phyloP scores from a whole-genome alignment of 2,329 filamentous ascomycete genomes.

The Aspergillus awamori region DNA sequence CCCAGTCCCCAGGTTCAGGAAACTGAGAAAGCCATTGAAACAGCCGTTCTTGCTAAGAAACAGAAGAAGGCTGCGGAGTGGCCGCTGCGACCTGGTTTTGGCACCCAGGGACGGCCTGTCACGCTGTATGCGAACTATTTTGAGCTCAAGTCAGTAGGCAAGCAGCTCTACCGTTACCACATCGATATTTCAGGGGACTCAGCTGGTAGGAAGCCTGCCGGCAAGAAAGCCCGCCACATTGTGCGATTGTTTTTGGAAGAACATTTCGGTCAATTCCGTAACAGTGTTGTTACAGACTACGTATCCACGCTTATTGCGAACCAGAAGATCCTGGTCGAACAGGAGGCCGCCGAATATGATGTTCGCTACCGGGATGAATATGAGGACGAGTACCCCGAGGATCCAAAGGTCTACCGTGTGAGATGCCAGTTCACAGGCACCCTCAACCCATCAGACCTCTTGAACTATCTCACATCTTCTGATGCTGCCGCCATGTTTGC shows the following conservation, averaged over 20 bases:
- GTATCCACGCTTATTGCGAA: constrained; percentile 42
- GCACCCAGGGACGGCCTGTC: constrained; percentile 35
- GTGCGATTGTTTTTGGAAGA: constrained; percentile 51
- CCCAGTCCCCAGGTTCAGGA: constrained; percentile 30
- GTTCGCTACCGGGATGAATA: constrained; percentile 41
- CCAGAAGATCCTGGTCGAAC: constrained; percentile 24
- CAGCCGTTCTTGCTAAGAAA: constrained; percentile 25
- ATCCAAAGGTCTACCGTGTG: constrained; percentile 40
- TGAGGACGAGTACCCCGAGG: constrained; percentile 38
- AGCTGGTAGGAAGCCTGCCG: constrained; percentile 32
- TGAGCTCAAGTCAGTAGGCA: constrained; percentile 39
- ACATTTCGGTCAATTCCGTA: constrained; percentile 32
- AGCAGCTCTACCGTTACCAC: constrained; percentile 47
- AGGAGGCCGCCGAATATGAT: constrained; percentile 24
- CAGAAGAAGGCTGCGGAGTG: constrained; percentile 24
- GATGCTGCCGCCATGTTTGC: constrained; percentile 41
- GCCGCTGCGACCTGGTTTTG: constrained; percentile 43
- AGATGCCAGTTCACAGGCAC: constrained; percentile 37
- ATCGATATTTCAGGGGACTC: constrained; percentile 36
- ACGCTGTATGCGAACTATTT: constrained; percentile 46
- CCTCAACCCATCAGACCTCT: constrained; percentile 45
- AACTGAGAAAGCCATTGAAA: constrained; percentile 31
- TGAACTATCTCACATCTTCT: constrained; percentile 48
- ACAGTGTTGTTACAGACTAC: constrained; percentile 45
- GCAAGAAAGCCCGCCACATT: constrained; percentile 52